Base-by-base conservation (phyloP, 345 rosid species). In the Diplotaxis tenuifolia region DNA sequence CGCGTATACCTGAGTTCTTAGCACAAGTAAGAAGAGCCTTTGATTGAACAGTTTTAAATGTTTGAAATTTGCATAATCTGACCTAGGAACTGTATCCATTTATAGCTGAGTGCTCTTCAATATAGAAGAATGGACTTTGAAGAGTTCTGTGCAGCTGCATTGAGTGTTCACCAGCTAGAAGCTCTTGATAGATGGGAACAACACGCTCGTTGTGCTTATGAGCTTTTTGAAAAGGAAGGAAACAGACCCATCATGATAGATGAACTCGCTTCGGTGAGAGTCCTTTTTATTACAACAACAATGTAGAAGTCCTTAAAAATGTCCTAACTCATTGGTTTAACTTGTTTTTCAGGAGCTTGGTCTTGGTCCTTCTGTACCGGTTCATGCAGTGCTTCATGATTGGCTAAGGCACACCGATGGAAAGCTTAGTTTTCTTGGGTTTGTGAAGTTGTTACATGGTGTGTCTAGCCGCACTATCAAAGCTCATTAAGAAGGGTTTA, bases 361-460 rank as follows among this genome's bases (percentile, higher is more conserved):
- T 15, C 87, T 95, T 40, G 89, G 96, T 62, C 94, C 96, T 60
- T 83, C 90, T 11, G 80, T 92, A 49, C 96, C 99, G 9, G 93
- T 95, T 54, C 94, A 89, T 10, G 88, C 91, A 4, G 96, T 95
- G 53, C 96, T 95, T 54, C 89, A 92, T 3, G 99, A 95, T 66
- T 95, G 99, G 99, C 85, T 95, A 59, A 83, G 97, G 74, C 97
- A 95, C 65, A 84, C 92, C 0, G 97, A 95, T 82, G 99, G 99
- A 40, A 90, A 92, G 81, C 88, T 95, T 65, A 95, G 99, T 78
- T 95, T 95, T 78, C 89, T 85, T 0, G 99, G 99, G 16, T 95
- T 92, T 72, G 84, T 92, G 53, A 95, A 92, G 75, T 75, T 95
- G 83, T 75, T 95, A 77, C 97, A 88, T 63, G 97, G 98, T 32